phyloP scores from a whole-genome alignment of 805 yeast species.

The Kluyveromyces nonfermentans region DNA sequence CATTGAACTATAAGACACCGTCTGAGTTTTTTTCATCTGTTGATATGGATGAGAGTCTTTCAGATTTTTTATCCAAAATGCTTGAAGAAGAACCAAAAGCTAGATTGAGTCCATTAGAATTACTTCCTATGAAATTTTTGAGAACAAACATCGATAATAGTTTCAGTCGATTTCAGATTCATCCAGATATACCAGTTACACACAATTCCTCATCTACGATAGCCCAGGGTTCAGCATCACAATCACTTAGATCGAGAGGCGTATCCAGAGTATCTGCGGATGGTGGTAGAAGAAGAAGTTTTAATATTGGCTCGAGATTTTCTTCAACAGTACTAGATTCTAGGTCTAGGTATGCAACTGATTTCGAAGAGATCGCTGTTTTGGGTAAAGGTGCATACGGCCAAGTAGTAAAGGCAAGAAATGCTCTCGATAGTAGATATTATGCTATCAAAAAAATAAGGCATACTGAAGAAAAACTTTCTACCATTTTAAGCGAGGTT shows the following conservation, averaged over 20 bases:
- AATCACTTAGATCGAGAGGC: conserved; percentile 12
- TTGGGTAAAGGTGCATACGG: conserved; percentile 96
- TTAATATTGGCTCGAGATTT: conserved; percentile 32
- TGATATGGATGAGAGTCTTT: conserved; percentile 46
- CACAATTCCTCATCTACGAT: neutral
- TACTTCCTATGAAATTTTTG: conserved; percentile 74
- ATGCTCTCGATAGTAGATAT: conserved; percentile 85
- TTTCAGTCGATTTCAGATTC: conserved; percentile 21
- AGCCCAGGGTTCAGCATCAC: neutral
- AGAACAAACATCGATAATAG: conserved; percentile 52
- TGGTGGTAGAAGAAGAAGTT: conserved; percentile 31
- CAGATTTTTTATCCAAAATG: conserved; percentile 58
- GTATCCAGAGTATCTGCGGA: conserved; percentile 13
- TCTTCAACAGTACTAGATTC: conserved; percentile 25
- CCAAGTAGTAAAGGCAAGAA: conserved; percentile 94
- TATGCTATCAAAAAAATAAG: conserved; percentile 90
- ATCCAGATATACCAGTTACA: conserved; percentile 4
- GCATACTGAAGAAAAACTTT: conserved; percentile 70
- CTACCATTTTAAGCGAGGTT: conserved; percentile 81
- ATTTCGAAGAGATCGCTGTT: conserved; percentile 88
- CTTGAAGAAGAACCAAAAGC: conserved; percentile 56
- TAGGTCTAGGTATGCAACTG: conserved; percentile 74
- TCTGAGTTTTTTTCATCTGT: conserved; percentile 46
- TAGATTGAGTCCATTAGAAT: conserved; percentile 75
- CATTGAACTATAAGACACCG: conserved; percentile 49